Evolutionary conservation across 2,329 filamentous ascomycete genomes (phyloP).

Genomic region (Magnaporthiopsis rhizophila): DNA sequence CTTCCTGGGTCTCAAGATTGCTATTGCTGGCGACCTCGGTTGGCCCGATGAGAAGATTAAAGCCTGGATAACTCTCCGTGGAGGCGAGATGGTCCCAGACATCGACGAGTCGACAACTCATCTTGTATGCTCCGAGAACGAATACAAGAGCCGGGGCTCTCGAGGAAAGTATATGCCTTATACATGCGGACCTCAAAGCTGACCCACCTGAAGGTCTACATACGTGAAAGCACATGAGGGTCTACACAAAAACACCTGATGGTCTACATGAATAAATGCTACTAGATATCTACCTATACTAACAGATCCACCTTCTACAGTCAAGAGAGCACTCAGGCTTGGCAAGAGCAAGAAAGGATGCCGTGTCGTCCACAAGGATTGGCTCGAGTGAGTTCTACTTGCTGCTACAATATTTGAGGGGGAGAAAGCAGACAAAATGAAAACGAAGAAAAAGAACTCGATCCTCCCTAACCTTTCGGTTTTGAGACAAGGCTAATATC

Average conservation of each 20-base stretch:
- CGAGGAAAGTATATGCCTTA: constrained; percentile 22
- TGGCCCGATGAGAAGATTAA: constrained; percentile 48
- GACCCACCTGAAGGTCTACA: background rate
- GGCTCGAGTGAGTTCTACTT: constrained; percentile 38
- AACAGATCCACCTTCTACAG: constrained; percentile 13
- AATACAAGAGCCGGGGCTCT: constrained; percentile 42
- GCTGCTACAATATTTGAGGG: background rate
- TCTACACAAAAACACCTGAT: no score
- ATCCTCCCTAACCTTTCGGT: background rate
- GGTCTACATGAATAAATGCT: background rate
- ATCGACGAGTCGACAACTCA: constrained; percentile 59
- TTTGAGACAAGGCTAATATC: background rate
- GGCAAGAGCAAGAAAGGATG: constrained; percentile 19
- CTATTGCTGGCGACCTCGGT: constrained; percentile 49
- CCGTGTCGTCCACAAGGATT: constrained; percentile 40
- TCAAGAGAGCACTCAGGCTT: constrained; percentile 27
- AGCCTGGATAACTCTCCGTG: constrained; percentile 56
- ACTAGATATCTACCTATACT: background rate
- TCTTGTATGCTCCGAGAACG: constrained; percentile 56
- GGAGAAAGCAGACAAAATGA: background rate
- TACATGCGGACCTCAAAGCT: background rate
- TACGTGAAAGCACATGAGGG: no score
- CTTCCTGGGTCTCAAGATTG: constrained; percentile 28
- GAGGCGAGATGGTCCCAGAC: constrained; percentile 46
- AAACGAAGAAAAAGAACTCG: background rate